These are phyloP conservation scores for Pleomassaria siparia DNA, from an alignment of 2,329 filamentous ascomycete species.

Conservation along the genomic window DNA sequence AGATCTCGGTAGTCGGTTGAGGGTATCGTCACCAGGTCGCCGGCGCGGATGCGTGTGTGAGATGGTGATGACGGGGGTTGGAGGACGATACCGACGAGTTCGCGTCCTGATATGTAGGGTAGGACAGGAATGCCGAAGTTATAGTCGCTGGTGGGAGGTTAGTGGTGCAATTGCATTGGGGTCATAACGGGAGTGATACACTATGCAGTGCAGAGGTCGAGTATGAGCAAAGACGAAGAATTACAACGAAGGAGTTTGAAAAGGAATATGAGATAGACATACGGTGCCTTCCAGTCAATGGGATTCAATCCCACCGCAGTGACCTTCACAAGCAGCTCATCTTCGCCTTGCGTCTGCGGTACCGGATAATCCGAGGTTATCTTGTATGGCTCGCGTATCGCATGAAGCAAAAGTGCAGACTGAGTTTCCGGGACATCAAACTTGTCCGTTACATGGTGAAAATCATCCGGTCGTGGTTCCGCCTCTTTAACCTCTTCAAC, in stretches of 20 bases:
- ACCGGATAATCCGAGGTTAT: slow-evolving; percentile 49
- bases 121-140: slow-evolving; percentile 69
- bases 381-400: slow-evolving; percentile 53
- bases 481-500: too few relatives aligned
- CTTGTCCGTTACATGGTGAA: neutral
- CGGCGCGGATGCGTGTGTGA: slow-evolving; percentile 51
- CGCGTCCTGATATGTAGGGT: slow-evolving; percentile 69
- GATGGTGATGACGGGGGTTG: slow-evolving; percentile 39
- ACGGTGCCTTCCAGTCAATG: slow-evolving; percentile 76
- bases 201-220: too few relatives aligned
- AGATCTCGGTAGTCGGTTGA: slow-evolving; percentile 75
- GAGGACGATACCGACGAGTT: slow-evolving; percentile 67
- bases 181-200: too few relatives aligned
- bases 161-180: neutral
- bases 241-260: too few relatives aligned
- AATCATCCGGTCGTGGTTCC: slow-evolving; percentile 11
- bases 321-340: slow-evolving; percentile 65
- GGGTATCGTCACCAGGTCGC: slow-evolving; percentile 56
- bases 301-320: slow-evolving; percentile 71
- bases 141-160: slow-evolving; percentile 57
- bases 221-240: too few relatives aligned
- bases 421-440: slow-evolving; percentile 37
- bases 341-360: slow-evolving; percentile 47
- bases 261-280: slow-evolving; percentile 33
- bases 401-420: slow-evolving; percentile 54